These are phyloP conservation scores for Blastocystis sp. DNA, from an alignment of 352 stramenopile genomes.

Conservation along the genomic window DNA sequence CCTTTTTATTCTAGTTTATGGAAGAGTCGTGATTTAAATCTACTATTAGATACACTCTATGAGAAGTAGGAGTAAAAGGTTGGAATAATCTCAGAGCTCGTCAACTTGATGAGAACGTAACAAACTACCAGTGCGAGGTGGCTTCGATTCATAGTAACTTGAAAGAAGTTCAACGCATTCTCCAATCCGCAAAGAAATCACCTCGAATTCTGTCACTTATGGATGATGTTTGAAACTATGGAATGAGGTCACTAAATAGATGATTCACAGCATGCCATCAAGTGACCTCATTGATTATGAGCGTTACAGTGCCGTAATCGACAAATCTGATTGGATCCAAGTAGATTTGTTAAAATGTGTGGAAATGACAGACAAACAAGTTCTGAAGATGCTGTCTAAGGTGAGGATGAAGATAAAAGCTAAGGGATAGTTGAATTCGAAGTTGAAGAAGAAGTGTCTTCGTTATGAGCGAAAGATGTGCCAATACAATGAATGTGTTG, in stretches of 20 bases:
- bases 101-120: conserved; percentile 27
- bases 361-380: background rate
- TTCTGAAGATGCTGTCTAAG: background rate
- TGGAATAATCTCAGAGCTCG: background rate
- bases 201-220: background rate
- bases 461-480: conserved; percentile 20
- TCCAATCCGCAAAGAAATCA: conserved; percentile 26
- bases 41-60: background rate
- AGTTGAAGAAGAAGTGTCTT: conserved; percentile 42
- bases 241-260: background rate
- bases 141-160: conserved; percentile 32
- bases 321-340: conserved; percentile 42
- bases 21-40: conserved; percentile 13
- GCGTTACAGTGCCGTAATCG: background rate
- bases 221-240: background rate
- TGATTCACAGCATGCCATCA: conserved; percentile 33
- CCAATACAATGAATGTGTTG: conserved; percentile 62
- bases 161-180: conserved; percentile 11
- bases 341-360: conserved; percentile 8
- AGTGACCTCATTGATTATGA: conserved; percentile 13
- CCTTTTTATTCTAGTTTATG: conserved; percentile 39
- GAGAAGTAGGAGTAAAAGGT: background rate
- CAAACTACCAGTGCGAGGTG: conserved; percentile 42
- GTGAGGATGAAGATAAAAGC: background rate
- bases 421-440: conserved; percentile 19